Evolutionary conservation across 2,329 filamentous ascomycete species (phyloP).

Genomic region (Colletotrichum lentis): DNA sequence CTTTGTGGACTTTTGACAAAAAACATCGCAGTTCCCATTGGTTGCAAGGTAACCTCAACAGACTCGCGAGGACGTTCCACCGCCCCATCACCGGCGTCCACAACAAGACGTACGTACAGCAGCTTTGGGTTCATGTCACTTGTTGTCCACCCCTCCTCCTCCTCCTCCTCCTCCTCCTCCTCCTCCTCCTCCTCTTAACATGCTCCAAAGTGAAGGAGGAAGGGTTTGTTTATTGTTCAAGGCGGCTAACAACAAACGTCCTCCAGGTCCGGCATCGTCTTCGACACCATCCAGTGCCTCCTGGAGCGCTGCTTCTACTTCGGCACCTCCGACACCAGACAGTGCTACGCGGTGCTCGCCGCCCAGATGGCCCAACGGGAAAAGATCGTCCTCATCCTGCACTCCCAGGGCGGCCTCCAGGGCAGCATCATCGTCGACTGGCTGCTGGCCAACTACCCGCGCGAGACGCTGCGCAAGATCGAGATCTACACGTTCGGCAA

Average conservation of each 20-base stretch:
- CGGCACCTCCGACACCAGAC: conserved; percentile 71
- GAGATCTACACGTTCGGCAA: conserved; percentile 83
- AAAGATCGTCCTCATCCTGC: conserved; percentile 73
- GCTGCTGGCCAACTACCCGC: conserved; percentile 75
- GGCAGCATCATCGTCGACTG: conserved; percentile 78
- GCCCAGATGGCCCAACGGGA: conserved; percentile 61
- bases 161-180: neutral
- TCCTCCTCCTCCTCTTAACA: neutral
- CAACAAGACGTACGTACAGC: conserved; percentile 70
- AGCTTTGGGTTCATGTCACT: no score
- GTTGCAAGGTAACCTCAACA: conserved; percentile 75
- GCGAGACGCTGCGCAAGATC: conserved; percentile 70
- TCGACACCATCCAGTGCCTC: conserved; percentile 80
- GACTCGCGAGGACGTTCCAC: conserved; percentile 75
- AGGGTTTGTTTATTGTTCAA: no score
- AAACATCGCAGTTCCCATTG: conserved; percentile 59
- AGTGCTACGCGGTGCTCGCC: conserved; percentile 70
- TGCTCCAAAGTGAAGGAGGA: no score
- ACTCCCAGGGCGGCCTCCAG: conserved; percentile 81
- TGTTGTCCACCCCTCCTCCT: no score
- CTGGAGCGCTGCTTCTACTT: conserved; percentile 79
- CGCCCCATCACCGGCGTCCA: conserved; percentile 77
- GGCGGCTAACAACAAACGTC: neutral
- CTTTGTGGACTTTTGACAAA: no score
- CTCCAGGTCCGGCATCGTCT: conserved; percentile 68